These are phyloP conservation scores for Aurantiochytrium sp. DNA, from an alignment of 108 stramenopile species.

Conservation along the genomic window DNA sequence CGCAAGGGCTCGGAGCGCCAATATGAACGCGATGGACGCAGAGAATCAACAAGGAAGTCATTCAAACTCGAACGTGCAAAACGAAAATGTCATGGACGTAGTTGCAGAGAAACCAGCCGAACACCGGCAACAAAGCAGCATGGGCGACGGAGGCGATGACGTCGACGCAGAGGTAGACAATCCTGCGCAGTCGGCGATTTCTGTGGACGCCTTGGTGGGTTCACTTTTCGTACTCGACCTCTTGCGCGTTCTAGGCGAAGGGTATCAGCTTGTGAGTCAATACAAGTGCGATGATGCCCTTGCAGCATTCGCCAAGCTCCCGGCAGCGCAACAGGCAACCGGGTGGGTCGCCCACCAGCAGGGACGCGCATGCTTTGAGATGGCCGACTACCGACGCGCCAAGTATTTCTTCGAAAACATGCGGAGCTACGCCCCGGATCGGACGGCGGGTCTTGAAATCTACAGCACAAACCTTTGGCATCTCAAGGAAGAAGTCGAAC, in stretches of 20 bases:
- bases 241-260: not conserved
- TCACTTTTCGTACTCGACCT: not conserved
- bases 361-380: conserved; percentile 83
- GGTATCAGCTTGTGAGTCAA: conserved; percentile 8
- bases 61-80: not conserved
- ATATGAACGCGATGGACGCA: not conserved
- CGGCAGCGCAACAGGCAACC: conserved; percentile 67
- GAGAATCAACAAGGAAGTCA: not conserved
- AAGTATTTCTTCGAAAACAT: conserved; percentile 66
- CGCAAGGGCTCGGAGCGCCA: not conserved
- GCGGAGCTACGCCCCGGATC: conserved; percentile 76
- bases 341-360: conserved; percentile 87
- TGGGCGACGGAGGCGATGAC: too few species aligned
- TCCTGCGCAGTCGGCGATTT: not conserved
- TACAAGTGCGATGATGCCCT: conserved; percentile 69
- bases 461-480: conserved; percentile 87
- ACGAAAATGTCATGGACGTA: not conserved
- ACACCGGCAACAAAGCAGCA: not conserved
- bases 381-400: conserved; percentile 81
- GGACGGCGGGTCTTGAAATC: conserved; percentile 80
- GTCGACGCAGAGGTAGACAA: not conserved
- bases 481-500: conserved; percentile 85
- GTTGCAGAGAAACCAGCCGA: not conserved
- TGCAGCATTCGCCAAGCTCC: conserved; percentile 63
- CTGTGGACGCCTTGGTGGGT: not conserved